Evolutionary conservation across 164 flowering plant species (phyloP), one percentile per base, ranked within the genome.

Genomic region (Protea cynaroides): DNA sequence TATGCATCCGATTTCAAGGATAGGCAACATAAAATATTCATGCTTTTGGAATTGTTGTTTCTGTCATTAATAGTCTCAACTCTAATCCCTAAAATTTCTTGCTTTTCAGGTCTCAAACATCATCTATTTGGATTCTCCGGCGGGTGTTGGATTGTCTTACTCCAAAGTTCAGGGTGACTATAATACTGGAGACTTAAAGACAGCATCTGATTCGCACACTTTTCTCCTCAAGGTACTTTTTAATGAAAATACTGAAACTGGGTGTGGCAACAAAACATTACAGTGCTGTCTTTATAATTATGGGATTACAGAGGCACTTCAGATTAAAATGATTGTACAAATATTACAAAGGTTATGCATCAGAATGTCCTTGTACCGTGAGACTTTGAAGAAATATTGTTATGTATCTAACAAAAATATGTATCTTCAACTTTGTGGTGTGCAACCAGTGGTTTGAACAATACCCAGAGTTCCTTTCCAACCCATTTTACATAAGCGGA

Each of bases 101-200:
- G 9, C 0, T 74, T 72, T 56, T n/a, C 77, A 95, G 97, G 92
- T 95, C 36, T 95, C 97, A 29, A 95, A 72, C 70, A 79, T 90
- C 25, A 78, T 92, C 62, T 92, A 95, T 75, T 73, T 95, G 81
- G 99, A 95, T 74, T 95, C 97, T 53, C 99, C 99, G 18, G 86
- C 86, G 63, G 97, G 99, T 58, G 99, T 95, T 74, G 97, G 99
- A 58, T 74, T 84, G 34, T 92, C 99, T 22, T 95, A 92, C 78
- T 88, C 97, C 0, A 63, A 73, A 22, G 80, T 79, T 44, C 15
- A 11, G 52, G 62, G 66, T 2, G 96, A 88, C 61, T 95, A 92
- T 54, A 15, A 2, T 11, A 95, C 97, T 14, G 94, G 96, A 63
- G 97, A 95, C 70, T 25, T 59, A 9, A 69, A 86, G 62, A 95